Evolutionary conservation across 306 rosid genomes (phyloP).

Genomic region (Quercus agrifolia): DNA sequence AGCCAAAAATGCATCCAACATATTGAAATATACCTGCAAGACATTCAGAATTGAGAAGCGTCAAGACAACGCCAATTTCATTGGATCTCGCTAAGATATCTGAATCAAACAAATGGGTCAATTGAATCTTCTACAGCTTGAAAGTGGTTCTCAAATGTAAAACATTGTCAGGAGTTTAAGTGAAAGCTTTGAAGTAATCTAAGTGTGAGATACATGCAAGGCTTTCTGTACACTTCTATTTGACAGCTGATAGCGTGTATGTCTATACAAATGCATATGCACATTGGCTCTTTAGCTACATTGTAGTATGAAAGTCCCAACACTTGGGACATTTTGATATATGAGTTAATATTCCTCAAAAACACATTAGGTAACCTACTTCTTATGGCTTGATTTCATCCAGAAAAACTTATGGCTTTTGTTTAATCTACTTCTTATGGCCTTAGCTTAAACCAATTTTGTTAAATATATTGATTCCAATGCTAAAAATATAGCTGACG

Average conservation of each 20-base stretch:
- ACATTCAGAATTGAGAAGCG: slow-evolving; percentile 18
- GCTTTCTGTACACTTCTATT: slow-evolving; percentile 1
- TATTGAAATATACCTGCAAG: slow-evolving; percentile 69
- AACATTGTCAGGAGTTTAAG: slow-evolving; percentile 8
- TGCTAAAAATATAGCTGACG: background rate
- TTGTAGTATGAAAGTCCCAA: background rate
- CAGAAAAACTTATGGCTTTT: background rate
- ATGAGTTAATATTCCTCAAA: background rate
- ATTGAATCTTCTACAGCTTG: slow-evolving; percentile 11
- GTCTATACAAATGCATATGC: background rate
- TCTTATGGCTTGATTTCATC: slow-evolving; percentile 1
- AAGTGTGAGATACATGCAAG: background rate
- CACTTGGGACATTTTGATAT: background rate
- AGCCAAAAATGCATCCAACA: slow-evolving; percentile 80
- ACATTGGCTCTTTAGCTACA: background rate
- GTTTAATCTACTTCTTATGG: background rate
- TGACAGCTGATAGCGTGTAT: background rate
- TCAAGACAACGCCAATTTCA: slow-evolving; percentile 6
- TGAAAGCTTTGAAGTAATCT: background rate
- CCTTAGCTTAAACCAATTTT: background rate
- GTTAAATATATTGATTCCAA: background rate
- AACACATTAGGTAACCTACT: background rate
- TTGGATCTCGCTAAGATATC: slow-evolving; percentile 1
- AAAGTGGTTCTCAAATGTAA: background rate
- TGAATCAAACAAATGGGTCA: slow-evolving; percentile 12